phyloP scores from a whole-genome alignment of 139 green algal species.

The Picochlorum sp. region DNA sequence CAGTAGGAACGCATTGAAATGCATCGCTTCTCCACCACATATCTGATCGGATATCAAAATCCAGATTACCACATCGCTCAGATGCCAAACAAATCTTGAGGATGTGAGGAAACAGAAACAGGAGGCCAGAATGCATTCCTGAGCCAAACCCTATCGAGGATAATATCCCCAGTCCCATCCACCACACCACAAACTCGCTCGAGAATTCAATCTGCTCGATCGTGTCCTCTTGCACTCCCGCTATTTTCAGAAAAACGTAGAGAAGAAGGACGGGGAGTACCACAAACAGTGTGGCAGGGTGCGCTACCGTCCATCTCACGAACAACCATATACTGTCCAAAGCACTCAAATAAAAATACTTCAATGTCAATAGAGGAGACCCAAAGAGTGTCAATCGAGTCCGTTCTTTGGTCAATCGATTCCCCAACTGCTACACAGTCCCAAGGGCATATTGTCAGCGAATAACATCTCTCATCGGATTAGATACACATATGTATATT shows the following conservation, averaged over 20 bases:
- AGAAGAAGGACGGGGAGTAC: constrained; percentile 43
- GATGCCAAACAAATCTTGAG: constrained; percentile 83
- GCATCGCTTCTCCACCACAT: constrained; percentile 67
- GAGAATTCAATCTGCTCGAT: constrained; percentile 37
- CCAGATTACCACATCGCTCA: constrained; percentile 68
- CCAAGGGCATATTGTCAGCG: not conserved
- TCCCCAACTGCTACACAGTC: constrained; percentile 4
- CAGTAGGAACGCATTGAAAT: constrained; percentile 50
- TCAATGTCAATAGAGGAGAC: constrained; percentile 44
- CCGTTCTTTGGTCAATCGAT: constrained; percentile 10
- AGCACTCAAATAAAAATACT: constrained; percentile 38
- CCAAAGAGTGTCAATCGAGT: constrained; percentile 41
- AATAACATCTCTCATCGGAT: too few relatives aligned
- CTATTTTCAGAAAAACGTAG: constrained; percentile 38
- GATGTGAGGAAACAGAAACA: constrained; percentile 93
- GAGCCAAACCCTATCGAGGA: constrained; percentile 84
- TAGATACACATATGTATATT: too few relatives aligned
- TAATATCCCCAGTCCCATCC: constrained; percentile 77
- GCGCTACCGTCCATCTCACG: constrained; percentile 39
- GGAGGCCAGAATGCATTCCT: constrained; percentile 87
- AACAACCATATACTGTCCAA: constrained; percentile 13
- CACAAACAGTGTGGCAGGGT: constrained; percentile 57
- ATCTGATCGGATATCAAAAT: constrained; percentile 64
- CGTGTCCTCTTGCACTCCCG: constrained; percentile 5
- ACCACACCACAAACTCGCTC: constrained; percentile 66